phyloP scores from a whole-genome alignment of 176 grass and related monocot species.

The Hyparrhenia diplandra region DNA sequence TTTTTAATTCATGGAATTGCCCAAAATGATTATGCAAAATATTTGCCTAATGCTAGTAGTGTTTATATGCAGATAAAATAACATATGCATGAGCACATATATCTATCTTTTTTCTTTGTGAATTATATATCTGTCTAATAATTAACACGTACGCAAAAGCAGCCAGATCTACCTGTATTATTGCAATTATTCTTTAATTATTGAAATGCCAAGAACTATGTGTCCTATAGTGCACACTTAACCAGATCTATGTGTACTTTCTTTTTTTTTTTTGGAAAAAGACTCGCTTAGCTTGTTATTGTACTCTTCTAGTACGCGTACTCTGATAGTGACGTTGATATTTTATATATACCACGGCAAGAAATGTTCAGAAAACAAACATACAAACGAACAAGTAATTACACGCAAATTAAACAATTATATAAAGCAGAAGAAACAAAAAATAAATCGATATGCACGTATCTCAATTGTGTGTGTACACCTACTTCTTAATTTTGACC shows the following conservation, averaged over 20 bases:
- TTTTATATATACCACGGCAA: not conserved
- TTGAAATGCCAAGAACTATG: not conserved
- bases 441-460: not conserved
- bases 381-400: not conserved
- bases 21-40: not conserved
- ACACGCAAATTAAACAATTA: not conserved
- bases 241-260: not conserved
- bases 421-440: not conserved
- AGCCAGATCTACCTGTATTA: not conserved
- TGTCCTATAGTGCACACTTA: not conserved
- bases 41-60: not conserved
- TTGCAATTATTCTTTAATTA: not conserved
- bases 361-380: slow-evolving; percentile 1
- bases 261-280: slow-evolving; percentile 21
- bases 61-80: not conserved
- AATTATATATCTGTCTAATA: too few species aligned
- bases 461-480: not conserved
- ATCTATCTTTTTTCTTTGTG: too few species aligned
- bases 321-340: slow-evolving; percentile 31
- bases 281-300: slow-evolving; percentile 6
- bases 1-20: too few species aligned
- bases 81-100: not conserved
- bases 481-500: not conserved
- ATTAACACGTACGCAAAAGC: not conserved
- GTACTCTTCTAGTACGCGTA: slow-evolving; percentile 1